Base-by-base conservation (phyloP, 2,329 filamentous ascomycete species). In the Monosporascus sp. region DNA sequence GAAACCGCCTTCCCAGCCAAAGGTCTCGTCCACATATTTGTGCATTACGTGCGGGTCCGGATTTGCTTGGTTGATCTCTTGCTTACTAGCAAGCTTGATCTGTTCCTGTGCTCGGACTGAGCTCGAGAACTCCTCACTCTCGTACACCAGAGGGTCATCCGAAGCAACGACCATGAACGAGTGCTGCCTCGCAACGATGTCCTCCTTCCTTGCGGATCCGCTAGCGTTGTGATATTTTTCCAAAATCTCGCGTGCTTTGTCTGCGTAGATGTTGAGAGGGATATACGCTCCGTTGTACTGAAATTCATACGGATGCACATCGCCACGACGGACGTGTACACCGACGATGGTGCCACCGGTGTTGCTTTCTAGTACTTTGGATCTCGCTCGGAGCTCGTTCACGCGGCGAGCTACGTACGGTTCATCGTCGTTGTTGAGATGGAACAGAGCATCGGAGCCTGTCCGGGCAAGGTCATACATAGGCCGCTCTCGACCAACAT, bases 1-100 rank as follows among this genome's bases (percentile, higher is more conserved):
- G 75, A 95, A 96, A 1, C 90, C 90, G 18, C 90, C 90, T 67
- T 95, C 90, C 90, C 90, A 95, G 31, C 90, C 90, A 41, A 89
- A 84, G 1, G 85, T 81, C 65, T 91, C 86, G 54, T 91, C 88
- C 37, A 88, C 79, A 66, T 88, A 89, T 60, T 81, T 82, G 58
- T 79, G 78, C 65, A 87, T 82, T 6, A 79, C 73, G 11, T 72
- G 71, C 24, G 71, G 70, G 55, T 82, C 71, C 3, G 70, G 66
- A 44, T 68, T 70, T 53, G 65, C 70, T 58, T 69, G 68, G 62
- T 74, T 63, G 37, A 73, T 68, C 22, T 72, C 70, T 27, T 74
- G 68, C 65, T 88, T 89, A 49, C 82, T 84, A 8, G 89, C 88
- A 6, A 95, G 79, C 22, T 84, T 82, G 65, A 95, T 93, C 54